phyloP scores from a whole-genome alignment of 768 basidiomycete genomes.

The Pleurotus cornucopiae region DNA sequence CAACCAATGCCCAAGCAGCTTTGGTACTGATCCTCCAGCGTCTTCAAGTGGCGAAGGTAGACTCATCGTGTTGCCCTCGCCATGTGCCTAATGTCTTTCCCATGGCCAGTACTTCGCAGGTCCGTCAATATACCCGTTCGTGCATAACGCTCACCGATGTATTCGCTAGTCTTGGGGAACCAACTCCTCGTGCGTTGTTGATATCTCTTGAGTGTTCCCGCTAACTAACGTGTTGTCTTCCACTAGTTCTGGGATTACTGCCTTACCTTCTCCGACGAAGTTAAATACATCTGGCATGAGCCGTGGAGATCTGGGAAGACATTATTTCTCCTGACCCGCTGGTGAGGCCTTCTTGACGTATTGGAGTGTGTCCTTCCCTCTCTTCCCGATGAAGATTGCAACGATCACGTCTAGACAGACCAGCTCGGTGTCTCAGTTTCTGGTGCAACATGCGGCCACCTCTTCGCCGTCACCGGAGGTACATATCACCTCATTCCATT shows the following conservation, averaged over 20 bases:
- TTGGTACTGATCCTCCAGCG: not conserved
- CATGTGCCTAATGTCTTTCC: not conserved
- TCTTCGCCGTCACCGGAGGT: conserved; percentile 1
- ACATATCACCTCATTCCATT: not conserved
- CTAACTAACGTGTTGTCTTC: not conserved
- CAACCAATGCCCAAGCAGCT: not conserved
- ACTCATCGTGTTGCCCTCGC: too few relatives aligned
- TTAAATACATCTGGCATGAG: not conserved
- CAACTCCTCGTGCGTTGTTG: not conserved
- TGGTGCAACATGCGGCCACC: not conserved
- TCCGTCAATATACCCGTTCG: not conserved
- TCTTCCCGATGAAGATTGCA: not conserved
- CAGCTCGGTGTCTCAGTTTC: not conserved
- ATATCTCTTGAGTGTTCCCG: not conserved
- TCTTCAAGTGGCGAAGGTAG: not conserved
- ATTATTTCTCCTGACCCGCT: not conserved
- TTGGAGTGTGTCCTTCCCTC: not conserved
- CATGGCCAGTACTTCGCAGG: not conserved
- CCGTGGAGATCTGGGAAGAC: not conserved
- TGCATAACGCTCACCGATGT: not conserved
- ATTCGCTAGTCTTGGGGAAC: not conserved
- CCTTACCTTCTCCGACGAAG: not conserved
- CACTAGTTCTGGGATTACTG: not conserved
- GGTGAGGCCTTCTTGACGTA: conserved; percentile 1
- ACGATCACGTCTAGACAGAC: not conserved